A percentile compares a stretch with the other conserved stretches of the same genome.
Conservation (phyloP, 2,329 filamentous ascomycete species). For the Cercospora janseana region DNA sequence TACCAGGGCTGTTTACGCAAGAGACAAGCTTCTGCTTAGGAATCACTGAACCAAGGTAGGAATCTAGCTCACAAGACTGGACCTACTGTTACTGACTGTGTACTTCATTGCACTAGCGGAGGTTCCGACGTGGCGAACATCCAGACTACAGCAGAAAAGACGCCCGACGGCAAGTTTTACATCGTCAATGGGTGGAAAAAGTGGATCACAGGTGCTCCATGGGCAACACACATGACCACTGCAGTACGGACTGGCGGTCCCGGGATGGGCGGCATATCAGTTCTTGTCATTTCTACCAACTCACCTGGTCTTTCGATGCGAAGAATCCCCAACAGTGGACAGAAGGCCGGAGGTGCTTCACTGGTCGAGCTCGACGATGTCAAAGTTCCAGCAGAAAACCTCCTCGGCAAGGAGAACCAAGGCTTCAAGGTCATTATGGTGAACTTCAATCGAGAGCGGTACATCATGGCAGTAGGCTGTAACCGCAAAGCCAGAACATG, state of each 20-base stretch:
- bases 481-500: conserved; percentile 54
- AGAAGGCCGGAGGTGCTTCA: conserved; percentile 59
- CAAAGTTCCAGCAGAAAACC: conserved; percentile 53
- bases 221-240: conserved; percentile 46
- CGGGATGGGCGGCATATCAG: conserved; percentile 50
- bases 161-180: conserved; percentile 51
- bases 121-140: conserved; percentile 66
- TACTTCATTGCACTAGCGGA: conserved; percentile 35
- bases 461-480: conserved; percentile 56
- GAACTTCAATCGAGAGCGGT: conserved; percentile 60
- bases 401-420: conserved; percentile 55
- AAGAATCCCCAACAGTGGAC: conserved; percentile 63
- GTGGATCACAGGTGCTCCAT: conserved; percentile 56
- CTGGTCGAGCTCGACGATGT: conserved; percentile 56
- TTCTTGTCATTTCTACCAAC: conserved; percentile 57
- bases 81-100: no score
- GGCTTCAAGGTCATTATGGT: conserved; percentile 60
- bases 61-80: no score
- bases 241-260: conserved; percentile 61
- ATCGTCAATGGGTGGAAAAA: conserved; percentile 64
- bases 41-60: conserved; percentile 61
- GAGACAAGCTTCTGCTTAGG: conserved; percentile 62
- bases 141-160: conserved; percentile 55
- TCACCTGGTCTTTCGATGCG: conserved; percentile 52
- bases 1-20: conserved; percentile 59